These are phyloP conservation scores for Carex littledalei DNA, from an alignment of 176 grass and related monocot species.

Conservation along the genomic window DNA sequence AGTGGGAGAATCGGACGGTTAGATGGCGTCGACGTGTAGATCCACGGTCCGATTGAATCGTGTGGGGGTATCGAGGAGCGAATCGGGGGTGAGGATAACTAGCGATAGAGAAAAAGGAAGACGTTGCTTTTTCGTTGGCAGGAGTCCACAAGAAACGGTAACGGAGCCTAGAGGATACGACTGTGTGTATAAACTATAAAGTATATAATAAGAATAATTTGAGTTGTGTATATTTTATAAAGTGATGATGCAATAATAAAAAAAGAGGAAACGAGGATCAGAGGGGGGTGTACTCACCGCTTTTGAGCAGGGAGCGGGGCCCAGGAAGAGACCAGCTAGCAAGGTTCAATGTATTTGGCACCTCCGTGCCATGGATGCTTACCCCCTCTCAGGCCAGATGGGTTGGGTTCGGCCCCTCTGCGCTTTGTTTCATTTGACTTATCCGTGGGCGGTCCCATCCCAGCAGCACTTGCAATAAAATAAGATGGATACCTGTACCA, in stretches of 20 bases:
- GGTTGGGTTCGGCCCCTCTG: neutral
- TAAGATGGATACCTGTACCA: neutral
- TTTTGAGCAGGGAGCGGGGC: neutral
- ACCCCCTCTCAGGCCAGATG: neutral
- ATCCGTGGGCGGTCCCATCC: neutral
- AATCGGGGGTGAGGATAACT: neutral
- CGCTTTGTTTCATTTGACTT: conserved; percentile 7
- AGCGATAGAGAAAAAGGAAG: neutral
- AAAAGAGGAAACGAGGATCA: neutral
- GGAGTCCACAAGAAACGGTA: neutral
- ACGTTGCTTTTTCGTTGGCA: neutral
- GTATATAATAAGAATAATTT: neutral
- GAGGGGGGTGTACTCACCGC: neutral
- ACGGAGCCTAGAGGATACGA: neutral
- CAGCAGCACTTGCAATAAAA: neutral
- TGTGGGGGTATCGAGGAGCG: neutral
- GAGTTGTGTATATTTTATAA: neutral
- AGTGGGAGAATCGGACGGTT: neutral
- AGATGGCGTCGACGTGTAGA: neutral
- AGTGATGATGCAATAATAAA: neutral
- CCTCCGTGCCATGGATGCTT: neutral
- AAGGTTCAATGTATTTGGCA: neutral
- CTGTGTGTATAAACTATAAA: neutral
- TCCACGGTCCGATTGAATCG: neutral
- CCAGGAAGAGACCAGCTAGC: neutral